Conservation (phyloP, 331 rosid species). For the Telfairia occidentalis region DNA sequence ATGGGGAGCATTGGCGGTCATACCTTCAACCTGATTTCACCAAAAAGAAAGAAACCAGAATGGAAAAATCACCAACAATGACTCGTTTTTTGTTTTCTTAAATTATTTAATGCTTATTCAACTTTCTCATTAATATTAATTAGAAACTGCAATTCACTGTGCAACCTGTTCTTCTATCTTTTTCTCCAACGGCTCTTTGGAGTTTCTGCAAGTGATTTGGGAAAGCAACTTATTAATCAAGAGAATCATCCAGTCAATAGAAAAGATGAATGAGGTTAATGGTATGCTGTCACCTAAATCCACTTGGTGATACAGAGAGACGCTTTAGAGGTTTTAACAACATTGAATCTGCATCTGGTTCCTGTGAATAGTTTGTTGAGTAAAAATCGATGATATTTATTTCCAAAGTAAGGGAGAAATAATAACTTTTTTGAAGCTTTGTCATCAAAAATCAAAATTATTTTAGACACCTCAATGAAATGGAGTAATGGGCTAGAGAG, state of each 20-base stretch:
- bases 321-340: constrained; percentile 52
- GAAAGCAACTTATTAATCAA: constrained; percentile 18
- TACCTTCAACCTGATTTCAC: constrained; percentile 29
- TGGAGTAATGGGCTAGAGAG: neutral
- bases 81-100: constrained; percentile 1
- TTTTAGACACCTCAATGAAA: constrained; percentile 1
- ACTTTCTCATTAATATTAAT: neutral
- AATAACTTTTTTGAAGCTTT: neutral
- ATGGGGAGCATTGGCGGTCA: constrained; percentile 16
- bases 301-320: constrained; percentile 34
- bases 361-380: constrained; percentile 30
- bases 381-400: constrained; percentile 1
- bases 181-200: constrained; percentile 30
- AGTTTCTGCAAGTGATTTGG: constrained; percentile 39
- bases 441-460: neutral
- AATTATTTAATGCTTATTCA: neutral
- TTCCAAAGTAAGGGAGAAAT: neutral
- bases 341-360: constrained; percentile 38
- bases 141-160: neutral
- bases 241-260: neutral
- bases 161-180: constrained; percentile 34
- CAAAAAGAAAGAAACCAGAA: constrained; percentile 8
- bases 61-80: neutral
- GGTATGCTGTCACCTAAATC: constrained; percentile 36
- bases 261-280: constrained; percentile 8